Base-by-base conservation (phyloP, 352 stramenopile genomes). In the Phytophthora hybrid region DNA sequence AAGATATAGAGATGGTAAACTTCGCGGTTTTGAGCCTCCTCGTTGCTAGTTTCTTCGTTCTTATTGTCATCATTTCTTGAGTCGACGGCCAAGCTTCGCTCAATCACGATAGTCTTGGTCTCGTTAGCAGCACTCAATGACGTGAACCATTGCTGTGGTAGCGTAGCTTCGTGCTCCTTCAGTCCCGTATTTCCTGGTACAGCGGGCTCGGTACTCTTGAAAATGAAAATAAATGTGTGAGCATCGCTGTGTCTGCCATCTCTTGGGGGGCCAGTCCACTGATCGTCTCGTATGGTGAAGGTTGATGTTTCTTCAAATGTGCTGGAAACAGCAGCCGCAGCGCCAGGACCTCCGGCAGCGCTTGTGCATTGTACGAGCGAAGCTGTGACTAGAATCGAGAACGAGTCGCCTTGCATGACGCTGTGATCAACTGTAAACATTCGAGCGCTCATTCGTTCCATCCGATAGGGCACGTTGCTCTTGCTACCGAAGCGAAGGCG, bases 141-240 rank as follows among this genome's bases (percentile, higher is more conserved):
- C 0, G 80, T 87, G 34, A 78, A 87, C 82, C 84, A 91, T 64
- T 91, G 84, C n/a, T 66, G 69, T 4, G 82, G 78, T 5, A 86
- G 54, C 18, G 60, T 44, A 7, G 41, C 62, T 47, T 65, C 51
- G 5, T 67, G 61, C 9, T 70, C 32, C 23, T 73, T 68, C 16
- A 67, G 59, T 2, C 29, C 63, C 59, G n/a, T 23, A 37, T 62
- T 53, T n/a, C 11, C 32, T 31, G 37, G 1, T 57, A n/a, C 14
- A 5, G n/a, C 44, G 31, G 37, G 37, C 4, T 16, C 41, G 13
- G 41, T n/a, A 37, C 21, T 74, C 59, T 74, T 80, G 5, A 89
- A 53, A 29, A 90, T 55, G 34, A 90, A 89, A 11, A 90, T 65
- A 31, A 88, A 88, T 21, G 83, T 85, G 44, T 89, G 73, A 11